Evolutionary conservation across 495 filamentous ascomycete genomes (phyloP), one percentile per base, ranked within the genome.

Genomic region (Aspergillus mulundensis): DNA sequence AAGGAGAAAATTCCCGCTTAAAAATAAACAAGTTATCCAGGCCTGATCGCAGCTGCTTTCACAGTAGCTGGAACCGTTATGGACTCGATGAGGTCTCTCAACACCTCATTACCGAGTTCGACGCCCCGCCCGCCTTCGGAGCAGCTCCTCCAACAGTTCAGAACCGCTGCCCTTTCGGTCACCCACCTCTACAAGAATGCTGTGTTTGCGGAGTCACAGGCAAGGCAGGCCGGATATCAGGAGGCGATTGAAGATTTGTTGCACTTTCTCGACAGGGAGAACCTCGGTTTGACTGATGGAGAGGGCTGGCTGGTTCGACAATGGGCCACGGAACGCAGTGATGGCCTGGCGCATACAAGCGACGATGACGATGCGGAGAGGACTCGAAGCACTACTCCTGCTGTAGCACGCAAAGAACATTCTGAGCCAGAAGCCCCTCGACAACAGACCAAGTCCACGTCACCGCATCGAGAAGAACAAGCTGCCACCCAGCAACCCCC

Each of bases 171-270:
- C 14, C 77, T 97, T 19, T 95, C 95, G 3, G 92, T 97, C 50
- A 97, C 95, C 44, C 93, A 91, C 59, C 85, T 99, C 25, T 97
- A 97, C 74, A 96, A 96, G 69, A 89, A 85, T 50, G 91, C 93
- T 15, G 86, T 87, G 2, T 76, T 82, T 50, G 87, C 90, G 19
- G 84, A 89, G 61, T 76, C 84, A n/a, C 85, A 87, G 58, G 80
- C 91, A 16, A 83, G 85, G 20, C 73, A 80, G 10, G 83, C 88
- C 38, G 95, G 95, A 5, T 97, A 97, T 62, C 91, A 96, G 65
- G 91, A 97, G 57, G 95, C 91, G 23, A 77, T 99, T 44, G 91
- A 97, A 51, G 94, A 97, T 57, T 71, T 99, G 4, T 70, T 97
- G 3, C 68, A 79, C 14, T 96, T 96, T 61, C 77, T 97, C 24